A percentile compares a stretch with the other conserved stretches of the same genome.
These are phyloP conservation scores for Vinca minor DNA, from an alignment of 257 asterid genomes.

Conservation along the genomic window DNA sequence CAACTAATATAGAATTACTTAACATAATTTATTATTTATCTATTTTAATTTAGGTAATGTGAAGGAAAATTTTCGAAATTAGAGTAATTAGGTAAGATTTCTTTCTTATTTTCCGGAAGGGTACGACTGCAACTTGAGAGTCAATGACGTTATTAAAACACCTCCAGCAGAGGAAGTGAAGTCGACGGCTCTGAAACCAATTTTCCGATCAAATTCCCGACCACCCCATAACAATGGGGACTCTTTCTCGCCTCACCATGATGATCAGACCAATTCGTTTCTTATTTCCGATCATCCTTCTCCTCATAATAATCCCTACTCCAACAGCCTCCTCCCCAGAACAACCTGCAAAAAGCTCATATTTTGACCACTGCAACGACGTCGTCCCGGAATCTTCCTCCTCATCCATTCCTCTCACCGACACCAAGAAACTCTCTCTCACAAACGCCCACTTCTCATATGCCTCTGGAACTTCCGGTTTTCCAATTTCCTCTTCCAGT, in stretches of 20 bases:
- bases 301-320: conserved; percentile 21
- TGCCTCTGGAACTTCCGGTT: conserved; percentile 16
- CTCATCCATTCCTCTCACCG: conserved; percentile 28
- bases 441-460: conserved; percentile 30
- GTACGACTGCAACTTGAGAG: too few species aligned
- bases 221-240: neutral
- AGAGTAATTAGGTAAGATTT: too few species aligned
- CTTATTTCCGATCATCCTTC: conserved; percentile 20
- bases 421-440: conserved; percentile 25
- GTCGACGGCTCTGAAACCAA: too few species aligned
- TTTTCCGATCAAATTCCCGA: neutral
- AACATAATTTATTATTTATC: too few species aligned
- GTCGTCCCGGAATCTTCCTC: conserved; percentile 38
- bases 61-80: too few species aligned
- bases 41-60: too few species aligned
- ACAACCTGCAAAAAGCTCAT: conserved; percentile 25
- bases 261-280: too few species aligned
- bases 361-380: conserved; percentile 43
- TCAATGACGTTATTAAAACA: too few species aligned
- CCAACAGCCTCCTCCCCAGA: conserved; percentile 21
- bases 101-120: too few species aligned
- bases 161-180: too few species aligned
- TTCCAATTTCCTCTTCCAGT: conserved; percentile 11
- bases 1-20: too few species aligned
- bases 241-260: neutral